Base-by-base conservation (phyloP, 306 rosid genomes). In the Citrullus amarus region DNA sequence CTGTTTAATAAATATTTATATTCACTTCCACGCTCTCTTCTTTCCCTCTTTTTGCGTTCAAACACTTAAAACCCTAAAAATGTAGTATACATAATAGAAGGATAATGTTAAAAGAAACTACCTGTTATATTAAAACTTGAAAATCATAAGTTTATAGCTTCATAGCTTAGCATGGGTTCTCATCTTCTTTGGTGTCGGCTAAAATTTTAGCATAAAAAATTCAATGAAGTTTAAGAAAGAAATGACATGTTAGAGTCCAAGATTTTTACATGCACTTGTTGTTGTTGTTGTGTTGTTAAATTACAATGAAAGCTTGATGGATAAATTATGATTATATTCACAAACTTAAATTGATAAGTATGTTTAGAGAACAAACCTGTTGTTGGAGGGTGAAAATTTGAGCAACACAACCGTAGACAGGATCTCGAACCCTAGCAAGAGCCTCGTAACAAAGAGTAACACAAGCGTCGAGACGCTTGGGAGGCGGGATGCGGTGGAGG, bases 331-430 rank as follows among this genome's bases (percentile, higher is more conserved):
- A 6, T 6, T 38, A 6, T 38, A 38, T 38, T 38, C 41, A 38
- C 4, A 38, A 38, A 39, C n/a, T 14, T 54, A n/a, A n/a, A 8
- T 18, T 58, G 46, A 41, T 41, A 41, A 8, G 10, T 41, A 7
- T 43, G 9, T 14, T 61, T 6, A 2, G 12, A 0, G 6, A 62
- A 62, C 46, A 6, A 36, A 93, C 98, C 98, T 93, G 97, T 36
- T 93, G 98, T 61, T 93, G 97, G 56, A 94, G 97, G 28, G 91
- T 82, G 82, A 90, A 92, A 80, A 94, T 91, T 79, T 94, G 97
- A 58, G 79, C 75, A 58, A 90, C 94, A 59, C 94, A 94, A 63
- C 98, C 98, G 43, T 94, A 94, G 55, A 94, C 93, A 0, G 98
- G 98, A 77, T 94, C 98, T 67, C 93, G 85, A 84, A 82, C 85